phyloP scores from a whole-genome alignment of 306 rosid genomes.

The Prunus padus region DNA sequence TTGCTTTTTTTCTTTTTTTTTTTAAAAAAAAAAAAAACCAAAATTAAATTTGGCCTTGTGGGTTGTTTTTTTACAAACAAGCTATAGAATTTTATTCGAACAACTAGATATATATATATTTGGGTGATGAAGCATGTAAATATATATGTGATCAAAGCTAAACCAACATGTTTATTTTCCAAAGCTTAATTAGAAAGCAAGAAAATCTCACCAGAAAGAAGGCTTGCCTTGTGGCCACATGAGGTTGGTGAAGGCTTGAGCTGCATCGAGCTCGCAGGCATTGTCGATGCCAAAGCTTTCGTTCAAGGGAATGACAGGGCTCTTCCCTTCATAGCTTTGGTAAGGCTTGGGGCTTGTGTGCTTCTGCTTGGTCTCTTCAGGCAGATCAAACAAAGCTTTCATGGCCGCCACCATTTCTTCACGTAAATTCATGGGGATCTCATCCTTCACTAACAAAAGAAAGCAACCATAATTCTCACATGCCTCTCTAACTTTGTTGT shows the following conservation, averaged over 20 bases:
- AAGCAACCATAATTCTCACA: constrained; percentile 36
- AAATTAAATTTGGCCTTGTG: background rate
- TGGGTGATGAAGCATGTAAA: background rate
- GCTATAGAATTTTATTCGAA: no score
- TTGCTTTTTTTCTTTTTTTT: no score
- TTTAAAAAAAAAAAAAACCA: no score
- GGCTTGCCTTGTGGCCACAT: constrained; percentile 63
- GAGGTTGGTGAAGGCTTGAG: constrained; percentile 40
- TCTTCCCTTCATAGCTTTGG: constrained; percentile 32
- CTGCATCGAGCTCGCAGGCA: background rate
- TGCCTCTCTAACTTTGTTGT: constrained; percentile 30
- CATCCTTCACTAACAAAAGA: constrained; percentile 13
- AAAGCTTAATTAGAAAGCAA: background rate
- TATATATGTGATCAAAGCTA: background rate
- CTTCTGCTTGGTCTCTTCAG: constrained; percentile 46
- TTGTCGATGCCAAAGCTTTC: constrained; percentile 52
- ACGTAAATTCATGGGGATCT: background rate
- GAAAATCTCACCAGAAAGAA: constrained; percentile 32
- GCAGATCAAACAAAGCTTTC: constrained; percentile 47
- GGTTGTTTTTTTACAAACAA: background rate
- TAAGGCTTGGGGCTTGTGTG: constrained; percentile 30
- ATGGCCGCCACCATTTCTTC: constrained; percentile 29
- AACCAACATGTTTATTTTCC: background rate
- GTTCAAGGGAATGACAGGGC: constrained; percentile 23
- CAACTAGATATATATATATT: background rate